Evolutionary conservation across 1,284 basidiomycete species (phyloP), one percentile per base, ranked within the genome.

Genomic region (Tylopilus sp.): DNA sequence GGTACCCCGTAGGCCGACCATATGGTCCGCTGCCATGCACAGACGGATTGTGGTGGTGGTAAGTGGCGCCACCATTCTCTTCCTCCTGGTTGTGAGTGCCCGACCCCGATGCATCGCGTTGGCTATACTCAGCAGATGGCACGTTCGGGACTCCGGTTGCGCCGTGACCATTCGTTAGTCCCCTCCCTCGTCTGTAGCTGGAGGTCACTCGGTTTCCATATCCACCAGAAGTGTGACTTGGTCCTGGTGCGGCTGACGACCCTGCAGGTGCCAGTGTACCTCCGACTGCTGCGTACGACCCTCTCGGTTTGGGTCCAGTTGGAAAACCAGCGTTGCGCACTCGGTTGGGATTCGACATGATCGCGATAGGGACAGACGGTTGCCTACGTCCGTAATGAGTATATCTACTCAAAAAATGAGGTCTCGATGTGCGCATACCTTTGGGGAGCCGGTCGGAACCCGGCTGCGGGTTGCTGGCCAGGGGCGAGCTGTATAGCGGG

Each of bases 281-380:
- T 34, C 51, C 52, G 25, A n/a, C 44, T 6, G 42, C 2, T 12
- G 53, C 43, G 11, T 61, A 52, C 0, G 55, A 41, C 36, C 30
- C 48, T 21, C 30, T 44, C 11, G 48, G 18, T 18, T 49, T 49
- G 5, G 29, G 7, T 47, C 44, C 48, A 16, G 52, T 55, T 15
- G 31, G 21, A 31, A 45, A 35, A 38, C 52, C 46, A 41, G 33
- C 1, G 2, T 66, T 69, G n/a, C 74, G 68, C n/a, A 74, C 78
- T 43, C 82, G 73, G 60, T 84, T 82, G 1, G 86, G 89, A 60
- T 92, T 91, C 5, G 77, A 66, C 81, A 83, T 77, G 40, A 85
- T 81, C 19, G 73, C 70, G 9, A 79, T 67, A 11, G 71, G 71
- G 2, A 63, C 68, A 16, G 68, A 65, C 5, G 66, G 45, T 49